Percentiles rank a stretch among this genome's conserved stretches.
Evolutionary conservation across 345 rosid genomes (phyloP).

Genomic region (Anastatica hierochuntica): DNA sequence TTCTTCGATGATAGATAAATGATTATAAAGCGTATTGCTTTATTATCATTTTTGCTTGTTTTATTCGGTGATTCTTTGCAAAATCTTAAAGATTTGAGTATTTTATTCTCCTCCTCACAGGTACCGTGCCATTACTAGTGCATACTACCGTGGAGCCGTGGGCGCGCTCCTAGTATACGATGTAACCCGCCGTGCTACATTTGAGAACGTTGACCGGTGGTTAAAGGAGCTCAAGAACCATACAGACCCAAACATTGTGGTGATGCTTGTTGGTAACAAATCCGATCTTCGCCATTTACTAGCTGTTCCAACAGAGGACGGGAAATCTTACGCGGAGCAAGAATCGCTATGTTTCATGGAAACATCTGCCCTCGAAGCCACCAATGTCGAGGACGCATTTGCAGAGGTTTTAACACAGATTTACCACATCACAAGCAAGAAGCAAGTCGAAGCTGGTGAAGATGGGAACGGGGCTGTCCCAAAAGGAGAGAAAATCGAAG

Average conservation of each 20-base stretch:
- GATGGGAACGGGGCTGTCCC: too few relatives aligned
- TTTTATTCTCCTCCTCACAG: not conserved
- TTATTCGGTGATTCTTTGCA: too few relatives aligned
- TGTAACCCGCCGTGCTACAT: slow-evolving; percentile 69
- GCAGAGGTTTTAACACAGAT: too few relatives aligned
- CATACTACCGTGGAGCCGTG: slow-evolving; percentile 77
- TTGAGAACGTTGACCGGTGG: slow-evolving; percentile 80
- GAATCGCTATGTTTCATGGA: slow-evolving; percentile 50
- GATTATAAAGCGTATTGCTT: too few relatives aligned
- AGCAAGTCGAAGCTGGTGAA: too few relatives aligned
- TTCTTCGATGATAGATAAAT: too few relatives aligned
- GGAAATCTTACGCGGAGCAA: slow-evolving; percentile 50
- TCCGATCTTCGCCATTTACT: slow-evolving; percentile 64
- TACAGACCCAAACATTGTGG: slow-evolving; percentile 68
- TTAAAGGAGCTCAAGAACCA: slow-evolving; percentile 74
- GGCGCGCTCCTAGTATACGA: slow-evolving; percentile 79
- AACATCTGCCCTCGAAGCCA: slow-evolving; percentile 54
- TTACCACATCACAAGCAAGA: not conserved
- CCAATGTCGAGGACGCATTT: too few relatives aligned
- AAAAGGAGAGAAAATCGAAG: too few relatives aligned
- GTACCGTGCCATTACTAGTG: slow-evolving; percentile 82
- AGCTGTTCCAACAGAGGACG: slow-evolving; percentile 57
- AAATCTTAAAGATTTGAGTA: too few relatives aligned
- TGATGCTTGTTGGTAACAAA: slow-evolving; percentile 88
- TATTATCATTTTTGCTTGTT: too few relatives aligned